Base-by-base conservation (phyloP, 163 green algal genomes). In the Chlorella variabilis region DNA sequence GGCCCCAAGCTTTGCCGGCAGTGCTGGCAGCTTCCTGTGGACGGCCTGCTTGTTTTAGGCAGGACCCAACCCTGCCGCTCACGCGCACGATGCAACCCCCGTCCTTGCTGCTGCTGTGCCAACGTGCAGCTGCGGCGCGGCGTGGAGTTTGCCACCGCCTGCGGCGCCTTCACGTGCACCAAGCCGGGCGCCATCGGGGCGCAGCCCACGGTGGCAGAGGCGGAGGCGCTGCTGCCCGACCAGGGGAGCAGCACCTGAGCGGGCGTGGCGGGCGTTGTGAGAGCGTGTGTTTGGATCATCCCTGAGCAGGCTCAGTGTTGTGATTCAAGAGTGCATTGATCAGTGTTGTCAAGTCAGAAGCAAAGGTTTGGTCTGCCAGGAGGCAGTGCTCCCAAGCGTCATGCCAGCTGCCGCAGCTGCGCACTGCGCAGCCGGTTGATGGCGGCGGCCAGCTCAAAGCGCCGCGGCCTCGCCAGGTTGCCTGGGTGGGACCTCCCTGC, bases 141-240 rank as follows among this genome's bases (percentile, higher is more conserved):
- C 2, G 91, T 97, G 21, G 85, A 93, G 67, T 97, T 97, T 89
- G 94, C 87, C 54, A 89, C 90, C 33, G 94, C 92, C 11, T 93
- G 89, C 51, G 94, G 94, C 34, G 93, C 89, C 23, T 86, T 90
- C 77, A 96, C 93, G 2, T 92, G 87, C 76, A 95, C 87, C 25
- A 84, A 86, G 70, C 83, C 89, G 2, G 94, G 94, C 18, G 94
- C 92, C 49, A 97, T 98, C 42, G 91, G 84, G 34, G 83, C 87
- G 3, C 94, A 97, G 87, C 94, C 94, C 2, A 89, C 83, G 8
- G 69, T 87, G 49, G 67, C 89, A 4, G 83, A 94, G 69, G 91
- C 89, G 18, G 34, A 91, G 70, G 49, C 83, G 41, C 80, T 95
- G 82, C 90, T 87, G 59, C 78, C 62, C 21, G 42, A 41, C 1